Evolutionary conservation across 2,329 filamentous ascomycete genomes (phyloP).

Genomic region (Claviceps spartinae): DNA sequence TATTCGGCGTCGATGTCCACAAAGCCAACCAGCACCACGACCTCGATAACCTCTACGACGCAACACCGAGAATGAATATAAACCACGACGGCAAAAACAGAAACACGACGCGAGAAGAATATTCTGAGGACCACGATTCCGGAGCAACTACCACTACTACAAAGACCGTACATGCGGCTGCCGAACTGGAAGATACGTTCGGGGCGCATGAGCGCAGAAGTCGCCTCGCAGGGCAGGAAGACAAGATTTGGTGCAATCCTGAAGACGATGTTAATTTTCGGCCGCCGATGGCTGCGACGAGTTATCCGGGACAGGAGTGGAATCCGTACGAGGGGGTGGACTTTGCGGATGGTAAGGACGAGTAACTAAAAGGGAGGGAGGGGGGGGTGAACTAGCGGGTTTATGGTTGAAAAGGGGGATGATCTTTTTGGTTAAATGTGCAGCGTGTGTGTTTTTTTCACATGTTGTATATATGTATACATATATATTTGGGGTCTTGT

Average conservation of each 20-base stretch:
- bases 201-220: slow-evolving; percentile 32
- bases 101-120: background rate
- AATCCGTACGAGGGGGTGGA: slow-evolving; percentile 35
- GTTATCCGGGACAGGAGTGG: slow-evolving; percentile 61
- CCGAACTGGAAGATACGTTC: slow-evolving; percentile 28
- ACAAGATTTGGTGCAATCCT: slow-evolving; percentile 35
- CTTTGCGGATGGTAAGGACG: slow-evolving; percentile 15
- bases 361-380: slow-evolving; percentile 14
- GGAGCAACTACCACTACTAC: background rate
- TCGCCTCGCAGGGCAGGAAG: slow-evolving; percentile 33
- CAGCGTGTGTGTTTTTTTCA: too few relatives aligned
- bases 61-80: slow-evolving; percentile 14
- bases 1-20: background rate
- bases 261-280: slow-evolving; percentile 21
- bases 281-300: slow-evolving; percentile 51
- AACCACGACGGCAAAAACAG: too few relatives aligned
- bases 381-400: too few relatives aligned
- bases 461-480: too few relatives aligned
- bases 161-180: slow-evolving; percentile 3
- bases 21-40: slow-evolving; percentile 2
- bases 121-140: background rate
- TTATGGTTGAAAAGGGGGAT: too few relatives aligned
- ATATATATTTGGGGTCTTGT: too few relatives aligned
- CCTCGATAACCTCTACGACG: slow-evolving; percentile 22
- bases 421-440: too few relatives aligned